Evolutionary conservation across 805 yeast species (phyloP).

Genomic region (Blastobotrys peoriensis): DNA sequence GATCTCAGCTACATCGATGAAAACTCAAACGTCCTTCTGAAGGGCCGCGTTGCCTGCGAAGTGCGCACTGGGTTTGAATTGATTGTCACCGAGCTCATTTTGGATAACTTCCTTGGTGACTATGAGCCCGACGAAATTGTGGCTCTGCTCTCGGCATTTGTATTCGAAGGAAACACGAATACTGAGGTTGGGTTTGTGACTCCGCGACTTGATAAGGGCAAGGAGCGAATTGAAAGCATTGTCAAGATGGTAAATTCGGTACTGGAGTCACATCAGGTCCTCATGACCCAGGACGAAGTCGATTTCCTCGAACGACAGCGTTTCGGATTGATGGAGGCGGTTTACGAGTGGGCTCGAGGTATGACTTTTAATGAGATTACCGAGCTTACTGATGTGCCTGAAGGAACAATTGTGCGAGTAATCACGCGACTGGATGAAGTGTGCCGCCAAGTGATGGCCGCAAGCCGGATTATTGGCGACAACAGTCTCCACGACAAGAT

Average conservation of each 20-base stretch:
- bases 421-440: slow-evolving; percentile 91
- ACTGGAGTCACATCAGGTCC: slow-evolving; percentile 61
- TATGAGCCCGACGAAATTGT: slow-evolving; percentile 95
- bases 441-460: slow-evolving; percentile 89
- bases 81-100: slow-evolving; percentile 77
- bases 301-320: slow-evolving; percentile 77
- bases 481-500: slow-evolving; percentile 82
- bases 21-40: slow-evolving; percentile 64
- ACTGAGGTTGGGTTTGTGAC: slow-evolving; percentile 70
- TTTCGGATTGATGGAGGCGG: slow-evolving; percentile 87
- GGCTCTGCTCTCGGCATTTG: slow-evolving; percentile 87
- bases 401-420: slow-evolving; percentile 95
- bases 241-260: slow-evolving; percentile 56
- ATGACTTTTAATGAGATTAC: slow-evolving; percentile 85
- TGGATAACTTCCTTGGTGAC: slow-evolving; percentile 88
- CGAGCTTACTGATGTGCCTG: slow-evolving; percentile 82
- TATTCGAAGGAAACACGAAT: slow-evolving; percentile 77
- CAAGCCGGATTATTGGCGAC: slow-evolving; percentile 92
- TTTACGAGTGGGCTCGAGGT: slow-evolving; percentile 98
- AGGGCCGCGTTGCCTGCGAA: slow-evolving; percentile 94
- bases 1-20: slow-evolving; percentile 77
- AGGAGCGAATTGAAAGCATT: slow-evolving; percentile 60
- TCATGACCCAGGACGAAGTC: slow-evolving; percentile 76
- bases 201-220: slow-evolving; percentile 66
- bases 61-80: slow-evolving; percentile 75